phyloP scores from a whole-genome alignment of 768 basidiomycete species.

The Cantharellus anzutake region DNA sequence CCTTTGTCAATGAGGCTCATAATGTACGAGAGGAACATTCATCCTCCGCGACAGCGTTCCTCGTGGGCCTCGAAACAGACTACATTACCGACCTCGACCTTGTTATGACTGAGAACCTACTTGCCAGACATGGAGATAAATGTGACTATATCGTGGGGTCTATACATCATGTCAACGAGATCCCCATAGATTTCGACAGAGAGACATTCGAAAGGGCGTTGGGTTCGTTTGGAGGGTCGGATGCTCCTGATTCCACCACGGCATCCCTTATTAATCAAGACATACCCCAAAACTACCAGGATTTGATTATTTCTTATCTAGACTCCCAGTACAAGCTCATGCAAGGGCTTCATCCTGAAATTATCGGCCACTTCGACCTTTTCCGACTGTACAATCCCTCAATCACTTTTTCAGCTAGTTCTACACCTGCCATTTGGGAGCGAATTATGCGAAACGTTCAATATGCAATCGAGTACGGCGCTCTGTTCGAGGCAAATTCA shows the following conservation, averaged over 20 bases:
- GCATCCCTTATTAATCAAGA: conserved; percentile 12
- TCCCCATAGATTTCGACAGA: conserved; percentile 85
- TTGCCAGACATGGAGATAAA: conserved; percentile 26
- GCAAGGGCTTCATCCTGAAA: conserved; percentile 54
- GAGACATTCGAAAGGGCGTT: conserved; percentile 48
- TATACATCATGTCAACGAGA: conserved; percentile 72
- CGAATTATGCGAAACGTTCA: conserved; percentile 58
- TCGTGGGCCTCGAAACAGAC: conserved; percentile 89
- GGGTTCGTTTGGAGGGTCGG: conserved; percentile 16
- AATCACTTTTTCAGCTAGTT: conserved; percentile 19
- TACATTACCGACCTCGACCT: conserved; percentile 56
- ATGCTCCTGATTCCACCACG: background rate
- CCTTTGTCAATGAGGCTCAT: conserved; percentile 63
- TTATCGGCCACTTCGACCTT: conserved; percentile 87
- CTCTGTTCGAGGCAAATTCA: conserved; percentile 82
- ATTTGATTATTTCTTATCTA: conserved; percentile 38
- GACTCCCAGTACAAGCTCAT: conserved; percentile 68
- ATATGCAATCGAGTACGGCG: conserved; percentile 62
- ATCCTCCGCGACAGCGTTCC: conserved; percentile 38
- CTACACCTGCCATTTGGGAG: conserved; percentile 38
- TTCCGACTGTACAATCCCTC: conserved; percentile 68
- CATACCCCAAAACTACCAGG: conserved; percentile 3
- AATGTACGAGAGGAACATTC: conserved; percentile 47
- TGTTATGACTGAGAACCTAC: conserved; percentile 31
- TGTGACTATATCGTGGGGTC: conserved; percentile 88